Evolutionary conservation across 345 rosid species (phyloP).

Genomic region (Salix brachista): DNA sequence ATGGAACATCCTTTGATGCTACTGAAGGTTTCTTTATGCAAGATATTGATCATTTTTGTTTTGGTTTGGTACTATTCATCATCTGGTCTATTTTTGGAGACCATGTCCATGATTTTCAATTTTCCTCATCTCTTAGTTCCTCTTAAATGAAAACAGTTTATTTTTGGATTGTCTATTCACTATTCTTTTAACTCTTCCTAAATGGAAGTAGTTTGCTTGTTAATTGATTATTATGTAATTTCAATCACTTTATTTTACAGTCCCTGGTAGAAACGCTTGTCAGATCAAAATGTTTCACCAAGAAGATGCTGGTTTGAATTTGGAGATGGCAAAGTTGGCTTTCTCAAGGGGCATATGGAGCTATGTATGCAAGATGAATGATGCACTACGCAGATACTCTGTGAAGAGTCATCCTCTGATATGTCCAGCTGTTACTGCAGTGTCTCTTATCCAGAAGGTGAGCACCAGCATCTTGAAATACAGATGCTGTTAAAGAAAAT

Average conservation of each 20-base stretch:
- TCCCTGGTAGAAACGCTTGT: conserved; percentile 75
- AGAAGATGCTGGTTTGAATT: conserved; percentile 89
- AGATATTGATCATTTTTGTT: neutral
- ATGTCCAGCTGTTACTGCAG: conserved; percentile 41
- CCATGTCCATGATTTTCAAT: no score
- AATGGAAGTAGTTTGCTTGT: no score
- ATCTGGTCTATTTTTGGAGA: no score
- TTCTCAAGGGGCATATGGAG: conserved; percentile 94
- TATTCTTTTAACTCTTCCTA: no score
- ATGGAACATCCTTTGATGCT: neutral
- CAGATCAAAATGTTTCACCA: conserved; percentile 85
- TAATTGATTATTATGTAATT: neutral
- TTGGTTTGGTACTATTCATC: no score
- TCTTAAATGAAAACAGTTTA: no score
- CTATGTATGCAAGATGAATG: conserved; percentile 83
- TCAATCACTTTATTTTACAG: conserved; percentile 35
- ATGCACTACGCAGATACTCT: conserved; percentile 61
- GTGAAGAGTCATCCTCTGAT: conserved; percentile 24
- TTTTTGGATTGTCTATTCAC: no score
- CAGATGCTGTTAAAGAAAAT: conserved; percentile 12
- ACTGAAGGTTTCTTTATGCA: neutral
- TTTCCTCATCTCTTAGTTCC: no score
- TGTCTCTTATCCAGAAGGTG: conserved; percentile 63
- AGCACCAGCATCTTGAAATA: conserved; percentile 17
- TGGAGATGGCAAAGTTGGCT: conserved; percentile 84